Conservation (phyloP, 1,284 basidiomycete genomes). For the Naganishia sp. region DNA sequence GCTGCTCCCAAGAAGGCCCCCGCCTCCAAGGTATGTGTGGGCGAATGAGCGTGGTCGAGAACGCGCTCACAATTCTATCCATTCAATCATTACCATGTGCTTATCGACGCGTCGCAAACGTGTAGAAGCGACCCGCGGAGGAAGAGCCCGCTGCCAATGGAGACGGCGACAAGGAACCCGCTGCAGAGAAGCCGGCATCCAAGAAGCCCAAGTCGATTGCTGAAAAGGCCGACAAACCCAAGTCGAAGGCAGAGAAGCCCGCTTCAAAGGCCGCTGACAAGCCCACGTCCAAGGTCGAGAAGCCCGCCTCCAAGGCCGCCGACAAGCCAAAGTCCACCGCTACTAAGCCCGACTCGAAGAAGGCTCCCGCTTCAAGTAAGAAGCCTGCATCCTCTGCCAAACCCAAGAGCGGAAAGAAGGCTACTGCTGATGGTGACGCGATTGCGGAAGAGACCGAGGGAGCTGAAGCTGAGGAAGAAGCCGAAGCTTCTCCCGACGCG, state of each 20-base stretch:
- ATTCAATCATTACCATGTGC: too few species aligned
- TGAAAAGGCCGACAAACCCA: conserved; percentile 17
- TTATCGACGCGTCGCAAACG: background rate
- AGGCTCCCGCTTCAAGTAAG: conserved; percentile 28
- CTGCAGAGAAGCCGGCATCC: conserved; percentile 24
- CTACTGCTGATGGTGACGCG: conserved; percentile 23
- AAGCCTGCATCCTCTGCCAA: conserved; percentile 32
- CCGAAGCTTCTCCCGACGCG: conserved; percentile 40
- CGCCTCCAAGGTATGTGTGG: conserved; percentile 23
- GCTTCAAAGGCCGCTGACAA: background rate
- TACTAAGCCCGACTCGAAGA: conserved; percentile 26
- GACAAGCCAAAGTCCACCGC: conserved; percentile 26
- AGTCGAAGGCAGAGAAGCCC: conserved; percentile 17
- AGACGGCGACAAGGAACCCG: conserved; percentile 20
- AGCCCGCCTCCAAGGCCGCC: conserved; percentile 26
- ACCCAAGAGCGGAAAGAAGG: conserved; percentile 30
- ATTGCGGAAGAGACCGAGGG: conserved; percentile 32
- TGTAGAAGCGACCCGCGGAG: conserved; percentile 33
- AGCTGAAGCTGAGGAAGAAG: conserved; percentile 45
- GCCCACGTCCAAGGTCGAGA: conserved; percentile 24
- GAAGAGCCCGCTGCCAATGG: conserved; percentile 27
- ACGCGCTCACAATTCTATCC: background rate
- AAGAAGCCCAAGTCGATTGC: conserved; percentile 20
- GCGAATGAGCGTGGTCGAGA: too few species aligned
- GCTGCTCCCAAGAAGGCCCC: conserved; percentile 36